Conservation (phyloP, 1,284 basidiomycete genomes). For the Ceratobasidium sp. region DNA sequence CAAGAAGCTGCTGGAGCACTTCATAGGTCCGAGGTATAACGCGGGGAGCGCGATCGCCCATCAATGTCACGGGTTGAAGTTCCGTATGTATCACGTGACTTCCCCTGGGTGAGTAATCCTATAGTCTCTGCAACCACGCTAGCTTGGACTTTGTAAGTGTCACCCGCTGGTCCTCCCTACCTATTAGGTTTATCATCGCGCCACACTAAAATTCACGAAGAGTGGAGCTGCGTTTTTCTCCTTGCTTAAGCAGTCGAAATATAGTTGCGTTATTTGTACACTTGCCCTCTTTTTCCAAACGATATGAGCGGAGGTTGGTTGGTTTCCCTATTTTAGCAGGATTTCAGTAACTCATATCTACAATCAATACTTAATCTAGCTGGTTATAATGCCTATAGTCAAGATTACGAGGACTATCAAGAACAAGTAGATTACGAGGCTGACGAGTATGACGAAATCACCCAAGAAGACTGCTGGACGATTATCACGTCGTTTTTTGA, state of each 20-base stretch:
- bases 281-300: neutral
- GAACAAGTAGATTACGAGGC: constrained; percentile 67
- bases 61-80: too few species aligned
- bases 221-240: neutral
- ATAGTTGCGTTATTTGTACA: neutral
- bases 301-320: constrained; percentile 41
- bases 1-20: constrained; percentile 6
- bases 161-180: neutral
- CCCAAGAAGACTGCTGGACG: constrained; percentile 95
- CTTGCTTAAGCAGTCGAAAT: neutral
- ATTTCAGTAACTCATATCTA: neutral
- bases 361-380: neutral
- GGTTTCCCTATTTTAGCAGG: neutral
- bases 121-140: neutral
- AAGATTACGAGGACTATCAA: constrained; percentile 47
- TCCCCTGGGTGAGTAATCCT: neutral
- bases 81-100: constrained; percentile 7
- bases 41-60: neutral
- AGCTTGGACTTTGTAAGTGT: neutral
- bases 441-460: constrained; percentile 81
- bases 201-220: too few species aligned
- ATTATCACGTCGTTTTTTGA: constrained; percentile 97
- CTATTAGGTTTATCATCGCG: too few species aligned
- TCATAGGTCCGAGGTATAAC: constrained; percentile 4
- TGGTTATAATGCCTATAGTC: constrained; percentile 43